Percentiles rank a stretch among this genome's conserved stretches.
Evolutionary conservation across 2,329 filamentous ascomycete species (phyloP).

Genomic region (Emydomyces testavorans): DNA sequence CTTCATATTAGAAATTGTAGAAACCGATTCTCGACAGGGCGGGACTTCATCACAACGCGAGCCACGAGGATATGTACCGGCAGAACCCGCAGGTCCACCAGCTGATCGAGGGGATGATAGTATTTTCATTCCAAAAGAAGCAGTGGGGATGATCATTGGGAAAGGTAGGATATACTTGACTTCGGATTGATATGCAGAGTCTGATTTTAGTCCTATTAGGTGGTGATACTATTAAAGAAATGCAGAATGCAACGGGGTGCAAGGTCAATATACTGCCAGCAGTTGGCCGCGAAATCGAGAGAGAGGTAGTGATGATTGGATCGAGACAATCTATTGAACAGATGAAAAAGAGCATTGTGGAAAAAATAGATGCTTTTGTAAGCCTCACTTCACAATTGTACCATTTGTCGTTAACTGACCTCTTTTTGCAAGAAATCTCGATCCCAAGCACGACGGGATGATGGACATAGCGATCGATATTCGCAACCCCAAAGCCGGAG

Average conservation of each 20-base stretch:
- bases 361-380: slow-evolving; percentile 84
- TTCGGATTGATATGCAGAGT: background rate
- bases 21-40: slow-evolving; percentile 57
- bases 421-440: slow-evolving; percentile 28
- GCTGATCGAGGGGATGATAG: slow-evolving; percentile 60
- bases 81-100: slow-evolving; percentile 27
- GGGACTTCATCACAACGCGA: slow-evolving; percentile 16
- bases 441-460: slow-evolving; percentile 25
- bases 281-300: slow-evolving; percentile 64
- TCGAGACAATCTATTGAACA: slow-evolving; percentile 62
- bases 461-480: slow-evolving; percentile 32
- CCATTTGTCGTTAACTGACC: slow-evolving; percentile 16
- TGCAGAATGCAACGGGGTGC: slow-evolving; percentile 77
- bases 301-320: slow-evolving; percentile 78
- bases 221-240: slow-evolving; percentile 86
- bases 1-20: slow-evolving; percentile 84
- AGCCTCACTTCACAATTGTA: slow-evolving; percentile 28
- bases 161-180: slow-evolving; percentile 45
- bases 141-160: slow-evolving; percentile 92
- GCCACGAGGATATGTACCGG: slow-evolving; percentile 12
- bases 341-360: slow-evolving; percentile 75
- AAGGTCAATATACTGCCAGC: slow-evolving; percentile 86
- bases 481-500: slow-evolving; percentile 32
- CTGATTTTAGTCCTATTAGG: slow-evolving; percentile 33
- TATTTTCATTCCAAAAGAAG: slow-evolving; percentile 77